Conservation (phyloP, 2,329 filamentous ascomycete species). For the Periglandula ipomoeae region DNA sequence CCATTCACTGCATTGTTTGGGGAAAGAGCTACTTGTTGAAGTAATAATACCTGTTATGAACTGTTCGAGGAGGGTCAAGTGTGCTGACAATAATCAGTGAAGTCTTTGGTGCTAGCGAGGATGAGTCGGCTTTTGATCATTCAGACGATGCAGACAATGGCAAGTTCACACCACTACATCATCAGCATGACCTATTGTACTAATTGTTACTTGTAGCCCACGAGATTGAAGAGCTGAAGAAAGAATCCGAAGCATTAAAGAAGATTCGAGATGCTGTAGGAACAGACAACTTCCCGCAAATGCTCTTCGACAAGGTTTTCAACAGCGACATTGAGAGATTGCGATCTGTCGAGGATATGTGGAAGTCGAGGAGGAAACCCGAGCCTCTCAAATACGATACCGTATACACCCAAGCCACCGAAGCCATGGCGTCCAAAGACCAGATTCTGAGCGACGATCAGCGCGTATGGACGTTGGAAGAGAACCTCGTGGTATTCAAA, state of each 20-base stretch:
- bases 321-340: conserved; percentile 74
- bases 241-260: conserved; percentile 76
- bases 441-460: conserved; percentile 59
- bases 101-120: conserved; percentile 85
- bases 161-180: conserved; percentile 19
- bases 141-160: conserved; percentile 74
- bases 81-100: conserved; percentile 35
- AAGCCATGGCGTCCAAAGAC: conserved; percentile 41
- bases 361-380: conserved; percentile 73
- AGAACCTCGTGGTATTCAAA: conserved; percentile 80
- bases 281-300: conserved; percentile 63
- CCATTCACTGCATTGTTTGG: conserved; percentile 99
- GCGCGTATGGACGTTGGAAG: conserved; percentile 66
- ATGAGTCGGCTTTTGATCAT: conserved; percentile 72
- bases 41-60: conserved; percentile 22
- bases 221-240: conserved; percentile 80
- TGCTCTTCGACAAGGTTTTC: conserved; percentile 92
- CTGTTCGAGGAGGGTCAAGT: conserved; percentile 1
- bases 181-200: background rate
- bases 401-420: conserved; percentile 43
- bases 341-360: conserved; percentile 88
- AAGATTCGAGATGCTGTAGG: conserved; percentile 75
- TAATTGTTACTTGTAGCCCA: conserved; percentile 31
- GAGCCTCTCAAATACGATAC: conserved; percentile 61
- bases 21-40: conserved; percentile 93